Base-by-base conservation (phyloP, 352 stramenopile species). In the Phytopythium sindhum region DNA sequence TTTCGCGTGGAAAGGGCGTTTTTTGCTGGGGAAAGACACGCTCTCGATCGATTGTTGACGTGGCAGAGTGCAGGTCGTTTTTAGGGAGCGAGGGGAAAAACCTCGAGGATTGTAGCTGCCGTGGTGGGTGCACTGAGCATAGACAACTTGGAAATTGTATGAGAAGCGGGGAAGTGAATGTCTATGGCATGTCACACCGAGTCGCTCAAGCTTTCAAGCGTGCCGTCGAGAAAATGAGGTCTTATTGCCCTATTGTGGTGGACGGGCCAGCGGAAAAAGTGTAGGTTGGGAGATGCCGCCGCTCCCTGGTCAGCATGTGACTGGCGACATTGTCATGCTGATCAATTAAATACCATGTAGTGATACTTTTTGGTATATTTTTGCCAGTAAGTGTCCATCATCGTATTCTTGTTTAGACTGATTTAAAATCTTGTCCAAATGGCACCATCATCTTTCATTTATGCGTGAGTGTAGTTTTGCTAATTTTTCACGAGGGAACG, bases 251-350 rank as follows among this genome's bases (percentile, higher is more conserved):
- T 29, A 14, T n/a, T 26, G 9, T 17, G 19, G 5, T 55, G 26
- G 19, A 41, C 50, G 50, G 26, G 50, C 17, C 45, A 52, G n/a
- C 50, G 6, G n/a, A 26, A 57, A 57, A 57, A 57, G 51, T 57
- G 51, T 57, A 57, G 51, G 51, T 57, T 57, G 24, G 24, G 23
- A 31, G 23, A 12, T 53, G 41, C 41, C 15, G 17, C 12, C 5
- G 0, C 12, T 9, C 24, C 33, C 23, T 53, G 26, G 23, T 55
- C 28, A 41, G 50, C 12, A 56, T 41, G 15, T 39, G 26, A 26
- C 51, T 42, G 51, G 29, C 51, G 28, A 44, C 31, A 24, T 28
- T 6, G n/a, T 48, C 42, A 45, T 23, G 6, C 6, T 23, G 42
- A 26, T 19, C 11, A 37, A 37, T 37, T 9, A 37, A 37, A 10